Base-by-base conservation (phyloP, 805 yeast species). In the Cyberlindnera misumaiensis region DNA sequence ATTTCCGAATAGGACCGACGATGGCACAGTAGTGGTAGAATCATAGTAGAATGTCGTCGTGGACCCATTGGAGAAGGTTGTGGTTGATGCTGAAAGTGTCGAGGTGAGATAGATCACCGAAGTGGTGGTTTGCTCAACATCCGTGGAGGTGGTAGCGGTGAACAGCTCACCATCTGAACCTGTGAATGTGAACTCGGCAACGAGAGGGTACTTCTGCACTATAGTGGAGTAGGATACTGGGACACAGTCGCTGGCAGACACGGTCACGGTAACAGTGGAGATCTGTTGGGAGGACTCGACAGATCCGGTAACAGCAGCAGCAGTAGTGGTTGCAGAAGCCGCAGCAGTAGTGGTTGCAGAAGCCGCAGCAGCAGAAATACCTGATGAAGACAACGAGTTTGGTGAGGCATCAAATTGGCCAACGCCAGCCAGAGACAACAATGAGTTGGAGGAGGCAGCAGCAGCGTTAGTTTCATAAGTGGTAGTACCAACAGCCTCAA, bases 401-500 rank as follows among this genome's bases (percentile, higher is more conserved):
- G 42, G 39, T 24, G 37, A 18, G 20, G 18, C 43, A 34, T 33
- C 41, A 18, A 32, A 38, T 33, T 36, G 36, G 15, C 28, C 10
- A 22, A 35, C 44, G n/a, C 28, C 15, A 13, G 10, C 17, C 7
- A 25, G 5, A 12, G 35, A 22, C 14, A 28, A 13, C 11, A 6
- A 5, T 3, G 39, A 22, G 14, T 16, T 30, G 8, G 43, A 25
- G n/a, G 32, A 11, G 13, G 49, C 40, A 12, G 40, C 20, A 6
- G 40, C 36, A 12, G 53, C 48, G 28, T 56, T 41, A 3, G 53
- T 47, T 38, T 18, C 47, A 15, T 32, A 40, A 11, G 48, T 43
- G 5, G 41, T 35, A 10, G 53, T 48, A 28, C 57, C 41, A 3
- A 52, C 46, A 18, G 48, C 62, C 11, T 22, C 34, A 14, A 78